Evolutionary conservation across 2,329 filamentous ascomycete genomes (phyloP), one percentile per base, ranked within the genome.

Genomic region (Grosmannia serpens): DNA sequence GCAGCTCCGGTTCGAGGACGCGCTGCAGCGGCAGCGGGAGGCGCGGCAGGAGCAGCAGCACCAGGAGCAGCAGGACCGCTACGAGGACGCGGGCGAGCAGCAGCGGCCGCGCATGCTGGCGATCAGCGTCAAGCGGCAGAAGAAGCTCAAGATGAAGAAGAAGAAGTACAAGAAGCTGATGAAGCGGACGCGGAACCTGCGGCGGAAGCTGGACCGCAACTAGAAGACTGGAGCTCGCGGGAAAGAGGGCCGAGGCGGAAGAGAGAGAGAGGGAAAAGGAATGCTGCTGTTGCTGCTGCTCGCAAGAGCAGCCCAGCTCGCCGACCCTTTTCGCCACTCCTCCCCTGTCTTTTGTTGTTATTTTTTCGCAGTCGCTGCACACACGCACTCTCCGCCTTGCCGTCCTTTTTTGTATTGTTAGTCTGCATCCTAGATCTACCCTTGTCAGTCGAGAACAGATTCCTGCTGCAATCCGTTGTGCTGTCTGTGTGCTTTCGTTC

Each of bases 91-190:
- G 35, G 35, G 35, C 35, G 41, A 26, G 51, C 6, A 20, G n/a
- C 4, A 17, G 31, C 29, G 41, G 51, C 61, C 61, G 38, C 73
- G 75, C 65, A 91, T 96, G 86, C 75, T 86, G 61, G 83, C 90
- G 63, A 90, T 99, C 70, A 95, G 89, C 69, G 92, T 96, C 66
- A 91, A 87, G 79, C 82, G 94, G 72, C 90, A 95, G 74, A 81
- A 91, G 70, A 95, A 94, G 77, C 77, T 96, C 69, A 96, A 91
- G 84, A 99, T 99, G 91, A 99, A 99, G 88, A 99, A 97, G 84
- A 92, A 97, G 83, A 99, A 99, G 85, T 96, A 96, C 75, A 97
- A 96, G 91, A 99, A 99, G 84, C 79, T 97, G 65, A 91, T 96
- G 88, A 89, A 87, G 80, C 83, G 85, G 74, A 96, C 92, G 69